Conservation (phyloP, 2,329 filamentous ascomycete species). For the Ceratocystis eucalypticola region DNA sequence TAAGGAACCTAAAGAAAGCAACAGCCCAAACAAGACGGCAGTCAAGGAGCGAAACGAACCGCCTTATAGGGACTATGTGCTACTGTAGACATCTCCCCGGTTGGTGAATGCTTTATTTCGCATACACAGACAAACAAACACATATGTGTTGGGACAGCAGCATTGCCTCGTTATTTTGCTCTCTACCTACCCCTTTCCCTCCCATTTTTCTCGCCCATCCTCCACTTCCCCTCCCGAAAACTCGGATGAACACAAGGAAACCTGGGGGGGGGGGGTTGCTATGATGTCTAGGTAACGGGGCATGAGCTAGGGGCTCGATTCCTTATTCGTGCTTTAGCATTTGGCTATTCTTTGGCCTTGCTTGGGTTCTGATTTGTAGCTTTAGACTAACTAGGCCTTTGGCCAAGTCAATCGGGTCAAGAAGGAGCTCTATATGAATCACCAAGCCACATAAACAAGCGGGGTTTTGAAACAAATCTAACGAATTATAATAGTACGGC, state of each 20-base stretch:
- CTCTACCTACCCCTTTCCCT: neutral
- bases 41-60: neutral
- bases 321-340: neutral
- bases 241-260: neutral
- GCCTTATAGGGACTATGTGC: too few species aligned
- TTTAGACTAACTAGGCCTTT: neutral
- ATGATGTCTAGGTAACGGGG: neutral
- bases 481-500: too few species aligned
- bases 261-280: neutral
- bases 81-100: neutral
- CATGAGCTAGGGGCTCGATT: neutral
- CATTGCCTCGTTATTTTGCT: neutral
- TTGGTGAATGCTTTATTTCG: neutral
- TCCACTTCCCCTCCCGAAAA: neutral
- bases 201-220: neutral
- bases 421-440: neutral
- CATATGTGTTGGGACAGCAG: neutral
- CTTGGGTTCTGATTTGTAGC: neutral
- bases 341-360: neutral
- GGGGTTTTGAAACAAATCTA: neutral
- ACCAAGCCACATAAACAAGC: neutral
- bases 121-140: neutral
- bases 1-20: neutral
- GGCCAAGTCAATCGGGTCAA: neutral
- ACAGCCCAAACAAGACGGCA: neutral